Conservation (phyloP, 2,329 filamentous ascomycete genomes). For the Orbilia ellipsospora region DNA sequence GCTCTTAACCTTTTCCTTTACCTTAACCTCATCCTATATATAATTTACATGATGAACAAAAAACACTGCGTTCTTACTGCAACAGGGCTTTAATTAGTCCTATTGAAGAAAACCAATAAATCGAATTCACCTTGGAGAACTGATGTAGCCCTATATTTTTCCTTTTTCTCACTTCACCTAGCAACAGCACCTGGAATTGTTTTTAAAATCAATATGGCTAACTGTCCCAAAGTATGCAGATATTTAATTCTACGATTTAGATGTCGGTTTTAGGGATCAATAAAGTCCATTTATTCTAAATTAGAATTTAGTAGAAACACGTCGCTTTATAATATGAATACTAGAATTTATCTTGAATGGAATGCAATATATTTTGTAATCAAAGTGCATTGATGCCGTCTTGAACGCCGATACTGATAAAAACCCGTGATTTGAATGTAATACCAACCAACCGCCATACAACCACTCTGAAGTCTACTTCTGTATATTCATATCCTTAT, state of each 20-base stretch:
- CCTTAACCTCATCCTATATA: background rate
- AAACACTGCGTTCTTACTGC: conserved; percentile 56
- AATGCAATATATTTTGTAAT: background rate
- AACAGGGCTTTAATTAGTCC: conserved; percentile 54
- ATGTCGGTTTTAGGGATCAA: no score
- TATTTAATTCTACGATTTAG: background rate
- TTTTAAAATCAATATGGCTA: background rate
- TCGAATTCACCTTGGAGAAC: conserved; percentile 63
- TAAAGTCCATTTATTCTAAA: no score
- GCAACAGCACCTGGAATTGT: background rate
- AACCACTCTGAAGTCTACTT: conserved; percentile 9
- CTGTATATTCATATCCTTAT: conserved; percentile 43
- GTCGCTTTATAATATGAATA: no score
- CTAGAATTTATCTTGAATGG: no score
- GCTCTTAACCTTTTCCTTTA: background rate
- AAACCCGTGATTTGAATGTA: no score
- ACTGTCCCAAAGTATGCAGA: background rate
- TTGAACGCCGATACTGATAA: no score
- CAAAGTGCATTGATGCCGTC: background rate
- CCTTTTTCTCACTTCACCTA: background rate
- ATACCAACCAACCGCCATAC: no score
- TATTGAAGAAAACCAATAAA: conserved; percentile 61
- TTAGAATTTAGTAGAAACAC: no score
- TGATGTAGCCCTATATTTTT: conserved; percentile 56
- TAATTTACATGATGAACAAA: conserved; percentile 60